These are phyloP conservation scores for Podila epicladia DNA, from an alignment of 192 early-diverging fungal species.

Conservation along the genomic window DNA sequence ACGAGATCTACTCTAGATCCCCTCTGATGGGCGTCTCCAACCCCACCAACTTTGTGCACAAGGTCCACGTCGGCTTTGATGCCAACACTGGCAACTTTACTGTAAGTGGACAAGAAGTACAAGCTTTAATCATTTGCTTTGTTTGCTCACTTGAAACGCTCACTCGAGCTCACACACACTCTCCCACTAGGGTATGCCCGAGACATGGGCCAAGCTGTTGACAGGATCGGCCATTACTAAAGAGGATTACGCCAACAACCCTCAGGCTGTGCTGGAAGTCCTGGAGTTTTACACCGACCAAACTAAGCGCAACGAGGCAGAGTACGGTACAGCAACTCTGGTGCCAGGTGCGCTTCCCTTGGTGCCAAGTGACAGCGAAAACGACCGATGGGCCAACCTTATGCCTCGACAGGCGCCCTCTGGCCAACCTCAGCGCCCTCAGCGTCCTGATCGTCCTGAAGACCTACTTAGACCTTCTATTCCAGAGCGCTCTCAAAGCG, in stretches of 20 bases:
- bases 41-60: slow-evolving; percentile 89
- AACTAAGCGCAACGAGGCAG: slow-evolving; percentile 64
- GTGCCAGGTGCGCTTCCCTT: slow-evolving; percentile 1
- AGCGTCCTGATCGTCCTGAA: slow-evolving; percentile 51
- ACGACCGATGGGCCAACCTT: slow-evolving; percentile 64
- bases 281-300: slow-evolving; percentile 99
- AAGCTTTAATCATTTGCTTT: too few relatives aligned
- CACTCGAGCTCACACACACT: neutral
- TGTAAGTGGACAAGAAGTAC: slow-evolving; percentile 32
- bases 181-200: slow-evolving; percentile 81
- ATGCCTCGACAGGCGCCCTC: slow-evolving; percentile 48
- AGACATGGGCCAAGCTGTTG: slow-evolving; percentile 94
- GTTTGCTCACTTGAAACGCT: neutral
- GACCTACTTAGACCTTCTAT: slow-evolving; percentile 42
- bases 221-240: slow-evolving; percentile 95
- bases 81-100: slow-evolving; percentile 67
- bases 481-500: slow-evolving; percentile 48
- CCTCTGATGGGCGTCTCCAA: slow-evolving; percentile 81
- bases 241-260: slow-evolving; percentile 98
- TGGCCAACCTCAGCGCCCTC: slow-evolving; percentile 32
- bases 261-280: slow-evolving; percentile 97
- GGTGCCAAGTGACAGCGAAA: slow-evolving; percentile 46
- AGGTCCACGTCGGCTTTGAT: slow-evolving; percentile 83
- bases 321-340: slow-evolving; percentile 49
- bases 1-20: slow-evolving; percentile 94